These are phyloP conservation scores for Phytophthora quininea DNA, from an alignment of 352 stramenopile genomes.

Conservation along the genomic window DNA sequence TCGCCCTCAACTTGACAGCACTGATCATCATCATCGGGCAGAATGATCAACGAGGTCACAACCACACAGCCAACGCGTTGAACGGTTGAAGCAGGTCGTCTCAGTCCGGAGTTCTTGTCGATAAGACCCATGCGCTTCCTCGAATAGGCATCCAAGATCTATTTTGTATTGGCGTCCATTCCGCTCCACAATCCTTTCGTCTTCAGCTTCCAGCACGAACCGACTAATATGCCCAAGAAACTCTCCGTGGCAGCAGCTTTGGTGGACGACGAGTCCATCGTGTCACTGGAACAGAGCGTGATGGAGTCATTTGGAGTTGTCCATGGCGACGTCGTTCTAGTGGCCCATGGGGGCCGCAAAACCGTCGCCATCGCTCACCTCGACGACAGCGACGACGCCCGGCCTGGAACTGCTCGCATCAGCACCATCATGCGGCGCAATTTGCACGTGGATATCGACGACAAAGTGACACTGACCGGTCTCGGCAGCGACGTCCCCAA, in stretches of 20 bases:
- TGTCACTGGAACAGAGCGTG: slow-evolving; percentile 15
- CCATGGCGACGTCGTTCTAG: slow-evolving; percentile 24
- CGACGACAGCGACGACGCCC: slow-evolving; percentile 27
- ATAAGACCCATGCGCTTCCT: too few species aligned
- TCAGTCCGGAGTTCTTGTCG: too few species aligned
- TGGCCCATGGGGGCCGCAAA: slow-evolving; percentile 18
- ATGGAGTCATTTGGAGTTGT: slow-evolving; percentile 19
- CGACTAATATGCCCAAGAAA: slow-evolving; percentile 16
- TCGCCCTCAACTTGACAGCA: too few species aligned
- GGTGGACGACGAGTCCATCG: slow-evolving; percentile 19
- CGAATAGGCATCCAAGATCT: too few species aligned
- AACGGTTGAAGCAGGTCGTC: too few species aligned
- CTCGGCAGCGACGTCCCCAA: slow-evolving; percentile 22
- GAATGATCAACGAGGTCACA: too few species aligned
- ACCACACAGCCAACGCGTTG: too few species aligned
- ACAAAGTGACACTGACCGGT: slow-evolving; percentile 17
- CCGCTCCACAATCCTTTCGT: neutral
- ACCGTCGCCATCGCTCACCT: slow-evolving; percentile 18
- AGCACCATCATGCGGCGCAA: slow-evolving; percentile 33
- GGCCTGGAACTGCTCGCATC: slow-evolving; percentile 9
- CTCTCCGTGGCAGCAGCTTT: slow-evolving; percentile 19
- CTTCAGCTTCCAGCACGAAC: neutral
- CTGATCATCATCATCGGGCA: too few species aligned
- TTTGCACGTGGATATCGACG: slow-evolving; percentile 18
- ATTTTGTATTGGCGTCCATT: too few species aligned